phyloP scores from a whole-genome alignment of 352 stramenopile species.

The Paralagenidium karlingii region DNA sequence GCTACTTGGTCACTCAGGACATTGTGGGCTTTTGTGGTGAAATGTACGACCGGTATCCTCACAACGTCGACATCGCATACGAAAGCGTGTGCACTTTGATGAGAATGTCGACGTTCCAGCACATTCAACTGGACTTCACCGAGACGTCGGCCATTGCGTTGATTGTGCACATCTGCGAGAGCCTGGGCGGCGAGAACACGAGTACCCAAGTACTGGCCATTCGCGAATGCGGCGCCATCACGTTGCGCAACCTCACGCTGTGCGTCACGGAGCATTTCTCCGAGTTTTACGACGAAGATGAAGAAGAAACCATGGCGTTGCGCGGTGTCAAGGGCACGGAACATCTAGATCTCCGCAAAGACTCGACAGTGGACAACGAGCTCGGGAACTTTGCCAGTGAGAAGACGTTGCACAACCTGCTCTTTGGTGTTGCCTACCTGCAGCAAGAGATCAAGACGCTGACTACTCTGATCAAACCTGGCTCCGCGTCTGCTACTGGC shows the following conservation, averaged over 20 bases:
- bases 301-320: slow-evolving; percentile 5
- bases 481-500: slow-evolving; percentile 2
- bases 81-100: slow-evolving; percentile 35
- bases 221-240: slow-evolving; percentile 33
- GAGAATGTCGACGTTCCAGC: slow-evolving; percentile 54
- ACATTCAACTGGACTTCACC: slow-evolving; percentile 30
- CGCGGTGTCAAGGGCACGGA: too few relatives aligned
- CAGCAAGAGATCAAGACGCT: slow-evolving; percentile 38
- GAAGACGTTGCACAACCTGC: slow-evolving; percentile 38
- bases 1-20: slow-evolving; percentile 26
- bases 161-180: slow-evolving; percentile 38
- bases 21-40: slow-evolving; percentile 43
- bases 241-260: slow-evolving; percentile 60
- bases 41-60: slow-evolving; percentile 24
- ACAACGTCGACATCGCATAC: slow-evolving; percentile 18
- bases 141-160: slow-evolving; percentile 57
- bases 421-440: slow-evolving; percentile 44
- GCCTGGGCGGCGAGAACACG: too few relatives aligned
- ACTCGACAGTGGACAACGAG: too few relatives aligned
- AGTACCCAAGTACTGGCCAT: too few relatives aligned
- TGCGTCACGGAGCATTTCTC: slow-evolving; percentile 39
- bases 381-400: too few relatives aligned
- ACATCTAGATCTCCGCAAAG: too few relatives aligned
- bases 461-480: slow-evolving; percentile 4
- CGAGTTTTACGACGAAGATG: slow-evolving; percentile 29